Conservation (phyloP, 306 rosid genomes). For the Senna tora region DNA sequence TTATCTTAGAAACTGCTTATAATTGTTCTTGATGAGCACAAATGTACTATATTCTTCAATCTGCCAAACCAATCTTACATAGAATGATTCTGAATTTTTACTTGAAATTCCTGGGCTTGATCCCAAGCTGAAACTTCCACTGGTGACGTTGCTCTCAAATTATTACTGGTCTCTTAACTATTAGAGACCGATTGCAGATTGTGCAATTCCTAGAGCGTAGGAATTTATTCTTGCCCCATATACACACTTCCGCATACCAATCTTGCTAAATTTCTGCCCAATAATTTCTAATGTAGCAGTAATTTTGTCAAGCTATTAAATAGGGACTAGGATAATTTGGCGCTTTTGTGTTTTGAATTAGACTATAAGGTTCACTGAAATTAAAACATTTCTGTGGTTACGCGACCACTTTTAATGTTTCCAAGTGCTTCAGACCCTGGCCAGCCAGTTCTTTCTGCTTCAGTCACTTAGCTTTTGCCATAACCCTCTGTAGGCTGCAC, state of each 20-base stretch:
- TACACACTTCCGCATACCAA: not conserved
- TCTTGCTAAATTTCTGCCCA: not conserved
- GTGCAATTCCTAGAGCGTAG: not conserved
- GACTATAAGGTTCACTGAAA: not conserved
- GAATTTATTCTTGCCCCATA: not conserved
- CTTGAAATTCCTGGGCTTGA: not conserved
- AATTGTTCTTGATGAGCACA: not conserved
- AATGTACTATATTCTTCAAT: not conserved
- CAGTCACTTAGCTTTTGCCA: not conserved
- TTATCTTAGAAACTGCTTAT: not conserved
- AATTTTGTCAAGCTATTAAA: not conserved
- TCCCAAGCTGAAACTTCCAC: not conserved
- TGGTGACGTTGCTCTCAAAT: not conserved
- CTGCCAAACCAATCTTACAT: not conserved
- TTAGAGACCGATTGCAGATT: not conserved
- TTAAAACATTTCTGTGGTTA: not conserved
- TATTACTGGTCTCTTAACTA: not conserved
- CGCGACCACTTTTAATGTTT: not conserved
- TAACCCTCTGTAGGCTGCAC: not conserved
- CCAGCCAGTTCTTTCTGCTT: not conserved
- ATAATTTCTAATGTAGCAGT: not conserved
- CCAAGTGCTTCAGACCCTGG: not conserved
- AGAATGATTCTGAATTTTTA: not conserved
- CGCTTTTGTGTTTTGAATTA: not conserved
- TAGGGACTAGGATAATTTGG: not conserved